Evolutionary conservation across 257 asterid genomes (phyloP).

Genomic region (Nicotiana tomentosiformis): DNA sequence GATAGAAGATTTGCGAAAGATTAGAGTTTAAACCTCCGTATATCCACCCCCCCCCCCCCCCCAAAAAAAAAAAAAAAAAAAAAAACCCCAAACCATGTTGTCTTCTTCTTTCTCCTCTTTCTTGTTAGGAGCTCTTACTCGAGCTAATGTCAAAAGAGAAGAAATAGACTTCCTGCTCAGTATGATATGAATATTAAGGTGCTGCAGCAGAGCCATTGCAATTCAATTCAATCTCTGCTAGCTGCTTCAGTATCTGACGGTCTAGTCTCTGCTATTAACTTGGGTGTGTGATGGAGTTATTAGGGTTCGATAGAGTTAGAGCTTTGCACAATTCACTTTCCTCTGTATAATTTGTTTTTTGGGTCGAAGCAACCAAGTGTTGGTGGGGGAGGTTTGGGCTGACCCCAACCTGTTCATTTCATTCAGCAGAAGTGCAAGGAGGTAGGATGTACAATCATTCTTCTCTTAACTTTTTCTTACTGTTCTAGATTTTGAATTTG

Average conservation of each 20-base stretch:
- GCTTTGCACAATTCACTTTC: background rate
- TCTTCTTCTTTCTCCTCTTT: background rate
- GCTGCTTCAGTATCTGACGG: background rate
- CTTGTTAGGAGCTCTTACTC: background rate
- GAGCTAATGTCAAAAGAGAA: background rate
- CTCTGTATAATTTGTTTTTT: background rate
- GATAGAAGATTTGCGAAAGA: background rate
- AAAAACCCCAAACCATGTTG: background rate
- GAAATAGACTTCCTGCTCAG: background rate
- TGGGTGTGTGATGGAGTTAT: background rate
- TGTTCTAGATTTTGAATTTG: background rate
- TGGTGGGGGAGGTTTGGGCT: too few relatives aligned
- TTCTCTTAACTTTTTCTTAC: too few relatives aligned
- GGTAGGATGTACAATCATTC: background rate
- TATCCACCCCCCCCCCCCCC: too few relatives aligned
- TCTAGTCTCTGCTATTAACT: background rate
- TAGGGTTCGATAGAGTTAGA: background rate
- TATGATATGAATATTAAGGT: background rate
- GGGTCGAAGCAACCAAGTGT: too few relatives aligned
- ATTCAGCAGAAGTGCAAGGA: too few relatives aligned
- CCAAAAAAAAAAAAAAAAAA: too few relatives aligned
- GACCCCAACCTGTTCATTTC: too few relatives aligned
- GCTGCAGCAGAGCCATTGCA: background rate
- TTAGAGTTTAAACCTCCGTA: background rate
- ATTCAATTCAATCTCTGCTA: background rate